Percentiles rank a stretch among this genome's conserved stretches.
Conservation (phyloP, 176 grass and related monocot genomes). For the Avena insularis region DNA sequence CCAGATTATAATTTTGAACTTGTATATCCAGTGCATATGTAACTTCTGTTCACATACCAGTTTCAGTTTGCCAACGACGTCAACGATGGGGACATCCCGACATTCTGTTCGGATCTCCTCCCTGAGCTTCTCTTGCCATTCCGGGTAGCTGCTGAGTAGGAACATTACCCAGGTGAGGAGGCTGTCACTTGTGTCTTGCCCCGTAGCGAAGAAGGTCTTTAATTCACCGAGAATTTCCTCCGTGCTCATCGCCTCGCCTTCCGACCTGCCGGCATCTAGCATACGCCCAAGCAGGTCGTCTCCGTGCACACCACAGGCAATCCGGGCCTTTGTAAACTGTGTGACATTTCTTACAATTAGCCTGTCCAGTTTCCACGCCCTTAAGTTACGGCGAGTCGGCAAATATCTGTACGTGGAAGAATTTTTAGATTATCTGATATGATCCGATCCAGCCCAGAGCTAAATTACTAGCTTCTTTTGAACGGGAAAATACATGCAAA, state of each 20-base stretch:
- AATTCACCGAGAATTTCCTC: constrained; percentile 57
- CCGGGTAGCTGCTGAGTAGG: constrained; percentile 42
- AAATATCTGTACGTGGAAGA: constrained; percentile 28
- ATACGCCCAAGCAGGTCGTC: constrained; percentile 53
- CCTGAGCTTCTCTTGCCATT: constrained; percentile 60
- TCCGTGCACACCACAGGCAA: neutral
- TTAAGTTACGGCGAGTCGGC: constrained; percentile 40
- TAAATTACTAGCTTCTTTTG: too few species aligned
- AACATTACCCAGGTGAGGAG: constrained; percentile 55
- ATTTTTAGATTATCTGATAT: neutral
- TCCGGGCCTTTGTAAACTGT: constrained; percentile 24
- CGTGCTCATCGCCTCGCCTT: constrained; percentile 27
- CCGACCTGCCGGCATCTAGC: constrained; percentile 20
- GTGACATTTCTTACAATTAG: constrained; percentile 29
- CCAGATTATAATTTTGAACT: neutral
- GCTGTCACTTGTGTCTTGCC: constrained; percentile 45
- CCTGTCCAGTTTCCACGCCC: constrained; percentile 27
- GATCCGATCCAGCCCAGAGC: too few species aligned
- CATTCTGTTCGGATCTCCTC: constrained; percentile 43
- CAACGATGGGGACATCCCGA: neutral
- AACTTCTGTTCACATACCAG: constrained; percentile 16
- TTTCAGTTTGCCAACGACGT: constrained; percentile 42
- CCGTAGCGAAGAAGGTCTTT: constrained; percentile 57
- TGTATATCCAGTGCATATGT: neutral
- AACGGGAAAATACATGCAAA: too few species aligned